These are phyloP conservation scores for Pseudopithomyces maydicus DNA, from an alignment of 2,329 filamentous ascomycete species.

Conservation along the genomic window DNA sequence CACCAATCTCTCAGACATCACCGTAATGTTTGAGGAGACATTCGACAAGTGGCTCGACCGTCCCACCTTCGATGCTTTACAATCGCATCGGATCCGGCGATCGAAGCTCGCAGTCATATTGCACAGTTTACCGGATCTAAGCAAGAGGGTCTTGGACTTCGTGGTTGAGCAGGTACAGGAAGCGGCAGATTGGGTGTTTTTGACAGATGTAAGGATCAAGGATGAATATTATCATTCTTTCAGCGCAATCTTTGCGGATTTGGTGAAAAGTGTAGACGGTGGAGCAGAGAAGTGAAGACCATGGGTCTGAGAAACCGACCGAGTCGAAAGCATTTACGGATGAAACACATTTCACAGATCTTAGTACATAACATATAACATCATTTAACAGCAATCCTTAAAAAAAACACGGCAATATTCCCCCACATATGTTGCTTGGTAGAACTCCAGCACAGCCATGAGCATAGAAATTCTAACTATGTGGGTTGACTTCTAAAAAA, in stretches of 20 bases:
- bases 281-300: conserved; percentile 1
- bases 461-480: too few relatives aligned
- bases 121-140: conserved; percentile 32
- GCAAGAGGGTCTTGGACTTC: conserved; percentile 27
- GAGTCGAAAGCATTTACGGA: background rate
- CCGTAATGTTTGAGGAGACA: conserved; percentile 38
- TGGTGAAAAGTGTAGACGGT: conserved; percentile 28
- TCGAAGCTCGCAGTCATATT: conserved; percentile 34
- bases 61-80: conserved; percentile 23
- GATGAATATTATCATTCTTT: conserved; percentile 38
- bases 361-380: too few relatives aligned
- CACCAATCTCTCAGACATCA: conserved; percentile 37
- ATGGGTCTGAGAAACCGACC: too few relatives aligned
- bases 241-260: conserved; percentile 24
- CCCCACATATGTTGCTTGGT: too few relatives aligned
- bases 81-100: conserved; percentile 20
- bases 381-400: too few relatives aligned
- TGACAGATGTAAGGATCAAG: conserved; percentile 27
- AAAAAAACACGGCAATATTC: too few relatives aligned
- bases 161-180: conserved; percentile 35
- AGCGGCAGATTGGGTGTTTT: conserved; percentile 36
- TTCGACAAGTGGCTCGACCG: conserved; percentile 35
- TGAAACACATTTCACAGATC: too few relatives aligned
- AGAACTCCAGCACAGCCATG: too few relatives aligned
- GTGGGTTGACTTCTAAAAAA: too few relatives aligned